phyloP scores from a whole-genome alignment of 192 early-diverging fungal genomes.

The Coemansia sp. region DNA sequence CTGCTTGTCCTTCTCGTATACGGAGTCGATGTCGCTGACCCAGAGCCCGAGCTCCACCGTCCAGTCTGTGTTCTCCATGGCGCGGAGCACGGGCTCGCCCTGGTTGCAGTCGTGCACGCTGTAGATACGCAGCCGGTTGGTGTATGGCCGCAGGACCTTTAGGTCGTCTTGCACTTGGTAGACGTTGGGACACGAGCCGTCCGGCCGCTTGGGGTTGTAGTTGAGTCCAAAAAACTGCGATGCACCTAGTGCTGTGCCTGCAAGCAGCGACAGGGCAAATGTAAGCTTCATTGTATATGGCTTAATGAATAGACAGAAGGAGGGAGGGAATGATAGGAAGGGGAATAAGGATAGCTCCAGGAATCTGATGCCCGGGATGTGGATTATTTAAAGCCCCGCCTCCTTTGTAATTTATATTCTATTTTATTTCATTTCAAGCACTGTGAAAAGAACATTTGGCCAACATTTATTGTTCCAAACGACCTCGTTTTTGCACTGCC shows the following conservation, averaged over 20 bases:
- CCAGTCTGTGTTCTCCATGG: conserved; percentile 59
- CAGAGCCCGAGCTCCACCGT: conserved; percentile 57
- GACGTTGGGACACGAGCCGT: conserved; percentile 55
- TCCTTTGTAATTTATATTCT: no score
- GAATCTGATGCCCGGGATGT: background rate
- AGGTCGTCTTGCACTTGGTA: conserved; percentile 58
- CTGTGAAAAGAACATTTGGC: background rate
- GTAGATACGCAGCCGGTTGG: conserved; percentile 57
- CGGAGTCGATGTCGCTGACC: conserved; percentile 53
- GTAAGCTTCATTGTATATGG: conserved; percentile 8
- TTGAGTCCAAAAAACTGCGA: conserved; percentile 56
- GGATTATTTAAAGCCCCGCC: background rate
- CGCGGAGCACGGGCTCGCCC: conserved; percentile 56
- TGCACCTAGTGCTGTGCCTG: conserved; percentile 8
- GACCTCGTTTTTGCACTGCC: background rate
- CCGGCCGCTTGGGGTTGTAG: conserved; percentile 57
- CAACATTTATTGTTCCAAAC: background rate
- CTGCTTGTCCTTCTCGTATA: conserved; percentile 33
- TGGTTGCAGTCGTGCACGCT: conserved; percentile 60
- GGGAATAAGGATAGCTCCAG: background rate
- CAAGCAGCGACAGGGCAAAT: conserved; percentile 8
- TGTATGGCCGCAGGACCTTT: conserved; percentile 54
- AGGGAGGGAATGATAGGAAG: background rate
- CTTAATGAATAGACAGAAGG: background rate
- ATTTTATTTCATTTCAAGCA: no score